Percentiles rank a stretch among this genome's conserved stretches.
Evolutionary conservation across 2,329 filamentous ascomycete genomes (phyloP).

Genomic region (Fusarium nematophilum): DNA sequence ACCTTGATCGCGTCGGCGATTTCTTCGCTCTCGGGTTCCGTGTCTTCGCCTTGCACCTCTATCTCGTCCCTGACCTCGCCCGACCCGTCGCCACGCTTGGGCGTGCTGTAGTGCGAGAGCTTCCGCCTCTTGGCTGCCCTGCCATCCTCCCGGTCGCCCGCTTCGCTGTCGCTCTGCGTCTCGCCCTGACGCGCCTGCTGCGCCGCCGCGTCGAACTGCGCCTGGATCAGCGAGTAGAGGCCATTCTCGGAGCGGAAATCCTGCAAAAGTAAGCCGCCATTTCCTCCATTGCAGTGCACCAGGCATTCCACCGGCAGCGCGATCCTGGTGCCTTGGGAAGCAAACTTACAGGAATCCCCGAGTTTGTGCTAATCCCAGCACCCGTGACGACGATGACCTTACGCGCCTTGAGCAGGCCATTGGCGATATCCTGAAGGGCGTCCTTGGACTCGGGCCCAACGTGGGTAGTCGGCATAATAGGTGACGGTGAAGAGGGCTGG

Average conservation of each 20-base stretch:
- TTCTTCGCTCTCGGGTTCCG: slow-evolving; percentile 27
- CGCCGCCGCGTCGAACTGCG: slow-evolving; percentile 69
- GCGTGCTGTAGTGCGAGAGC: slow-evolving; percentile 41
- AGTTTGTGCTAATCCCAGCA: slow-evolving; percentile 80
- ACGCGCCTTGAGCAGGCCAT: slow-evolving; percentile 70
- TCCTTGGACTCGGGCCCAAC: slow-evolving; percentile 63
- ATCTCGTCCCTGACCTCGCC: slow-evolving; percentile 39
- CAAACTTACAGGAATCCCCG: slow-evolving; percentile 73
- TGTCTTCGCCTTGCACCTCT: slow-evolving; percentile 32
- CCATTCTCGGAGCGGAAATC: slow-evolving; percentile 80
- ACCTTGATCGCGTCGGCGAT: slow-evolving; percentile 33
- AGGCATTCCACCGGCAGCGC: too few relatives aligned
- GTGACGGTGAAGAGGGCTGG: slow-evolving; percentile 11
- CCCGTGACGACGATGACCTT: slow-evolving; percentile 80
- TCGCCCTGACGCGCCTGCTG: slow-evolving; percentile 48
- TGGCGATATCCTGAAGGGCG: slow-evolving; percentile 73
- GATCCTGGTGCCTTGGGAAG: slow-evolving; percentile 4
- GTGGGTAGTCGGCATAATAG: slow-evolving; percentile 68
- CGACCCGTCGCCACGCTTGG: slow-evolving; percentile 17
- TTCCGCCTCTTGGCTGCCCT: slow-evolving; percentile 50
- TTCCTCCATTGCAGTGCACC: slow-evolving; percentile 3
- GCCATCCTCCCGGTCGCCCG: slow-evolving; percentile 28
- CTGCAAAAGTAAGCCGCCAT: slow-evolving; percentile 51
- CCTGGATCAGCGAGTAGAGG: slow-evolving; percentile 77
- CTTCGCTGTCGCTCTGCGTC: slow-evolving; percentile 32